phyloP scores from a whole-genome alignment of 164 flowering plant genomes.

The Echeveria elegans region DNA sequence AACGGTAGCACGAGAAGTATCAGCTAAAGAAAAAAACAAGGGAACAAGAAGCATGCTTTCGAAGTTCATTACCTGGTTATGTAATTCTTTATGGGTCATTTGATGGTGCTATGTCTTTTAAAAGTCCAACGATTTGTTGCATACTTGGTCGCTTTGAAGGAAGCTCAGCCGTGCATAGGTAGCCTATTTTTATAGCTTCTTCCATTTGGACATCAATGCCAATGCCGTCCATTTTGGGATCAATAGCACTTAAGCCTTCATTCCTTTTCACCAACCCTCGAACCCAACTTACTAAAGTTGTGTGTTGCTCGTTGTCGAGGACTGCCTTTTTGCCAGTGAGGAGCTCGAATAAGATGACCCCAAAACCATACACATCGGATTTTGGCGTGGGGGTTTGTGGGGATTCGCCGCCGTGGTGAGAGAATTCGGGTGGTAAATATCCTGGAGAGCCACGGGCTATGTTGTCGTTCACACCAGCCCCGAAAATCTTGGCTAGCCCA shows the following conservation, averaged over 20 bases:
- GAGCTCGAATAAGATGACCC: constrained; percentile 70
- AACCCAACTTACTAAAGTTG: constrained; percentile 62
- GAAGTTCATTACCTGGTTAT: too few relatives aligned
- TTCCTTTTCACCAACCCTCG: constrained; percentile 56
- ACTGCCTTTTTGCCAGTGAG: constrained; percentile 69
- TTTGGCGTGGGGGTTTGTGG: constrained; percentile 36
- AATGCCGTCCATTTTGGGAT: too few relatives aligned
- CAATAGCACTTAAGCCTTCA: constrained; percentile 36
- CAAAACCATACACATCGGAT: constrained; percentile 75
- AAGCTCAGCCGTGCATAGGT: constrained; percentile 79
- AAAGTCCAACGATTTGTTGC: constrained; percentile 90
- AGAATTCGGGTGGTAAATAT: constrained; percentile 60
- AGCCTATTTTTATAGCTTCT: constrained; percentile 78
- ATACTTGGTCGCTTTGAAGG: constrained; percentile 79
- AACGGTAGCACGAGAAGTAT: not conserved
- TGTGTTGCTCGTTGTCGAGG: constrained; percentile 48
- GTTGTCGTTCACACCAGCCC: constrained; percentile 44
- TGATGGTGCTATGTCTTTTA: constrained; percentile 67
- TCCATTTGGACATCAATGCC: constrained; percentile 48
- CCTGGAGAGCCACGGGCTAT: constrained; percentile 43
- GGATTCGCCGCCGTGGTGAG: constrained; percentile 23
- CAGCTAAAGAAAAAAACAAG: not conserved
- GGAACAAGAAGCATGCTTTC: not conserved
- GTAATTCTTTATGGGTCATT: too few relatives aligned
- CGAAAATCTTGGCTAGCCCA: constrained; percentile 61